Evolutionary conservation across 2,329 filamentous ascomycete genomes (phyloP), one percentile per base, ranked within the genome.

Genomic region (Ceratocystis lukuohia): DNA sequence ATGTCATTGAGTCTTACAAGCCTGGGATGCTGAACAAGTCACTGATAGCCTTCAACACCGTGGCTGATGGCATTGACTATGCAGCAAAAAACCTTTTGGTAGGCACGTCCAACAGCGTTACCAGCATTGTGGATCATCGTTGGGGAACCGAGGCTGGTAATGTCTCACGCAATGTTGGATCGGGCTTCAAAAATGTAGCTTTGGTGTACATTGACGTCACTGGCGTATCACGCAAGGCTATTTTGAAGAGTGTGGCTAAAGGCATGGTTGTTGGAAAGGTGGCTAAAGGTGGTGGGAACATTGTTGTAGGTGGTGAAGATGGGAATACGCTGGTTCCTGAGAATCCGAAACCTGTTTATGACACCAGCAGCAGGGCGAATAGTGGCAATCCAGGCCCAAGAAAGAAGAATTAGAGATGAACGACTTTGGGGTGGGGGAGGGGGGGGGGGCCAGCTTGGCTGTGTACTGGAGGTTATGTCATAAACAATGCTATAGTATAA

Each of bases 181-280:
- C 90, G 4, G 93, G 92, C 28, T 86, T 96, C 72, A 96, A 94
- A 80, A 99, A 97, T 70, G 94, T 97, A 6, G 94, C 92, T 5
- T 80, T 99, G 33, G 94, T 99, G 41, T 99, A 99, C 74, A 96
- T 99, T 68, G 94, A 99, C 71, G 93, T 95, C 1, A 88, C 92
- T 0, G 94, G 94, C 45, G 94, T 99, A 1, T 96, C 89, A 66
- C 82, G 94, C 53, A 85, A 87, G 69, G 94, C 94, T 0, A 85
- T 99, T 56, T 83, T 99, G 73, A 99, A 96, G 80, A 90, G 88
- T 53, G 94, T 97, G 1, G 94, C 92, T 22, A 96, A 96, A 79
- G 91, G 94, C 50, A 97, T 99, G 94, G 87, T 95, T 0, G 86
- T 95, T 4, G 90, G 90, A 45, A 86, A 85, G 70, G 89, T 93